Evolutionary conservation across 192 early-diverging fungal genomes (phyloP).

Genomic region (Diversispora epigaea): DNA sequence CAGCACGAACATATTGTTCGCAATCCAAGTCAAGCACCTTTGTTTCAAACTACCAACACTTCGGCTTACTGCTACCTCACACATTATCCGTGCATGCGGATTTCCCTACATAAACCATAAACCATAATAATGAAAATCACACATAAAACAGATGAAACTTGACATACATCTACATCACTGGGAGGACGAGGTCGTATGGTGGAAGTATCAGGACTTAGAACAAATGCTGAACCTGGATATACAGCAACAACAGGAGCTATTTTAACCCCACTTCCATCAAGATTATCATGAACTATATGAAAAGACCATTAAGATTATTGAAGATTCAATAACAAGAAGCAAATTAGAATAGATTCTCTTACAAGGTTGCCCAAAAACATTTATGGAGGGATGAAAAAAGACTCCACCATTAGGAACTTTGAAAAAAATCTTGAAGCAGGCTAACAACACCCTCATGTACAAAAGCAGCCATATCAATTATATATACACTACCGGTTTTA

Average conservation of each 20-base stretch:
- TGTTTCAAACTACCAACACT: not conserved
- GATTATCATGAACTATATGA: slow-evolving; percentile 22
- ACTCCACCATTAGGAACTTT: not conserved
- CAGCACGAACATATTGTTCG: slow-evolving; percentile 9
- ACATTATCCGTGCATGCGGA: slow-evolving; percentile 24
- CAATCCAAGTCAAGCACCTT: slow-evolving; percentile 4
- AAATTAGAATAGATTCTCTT: slow-evolving; percentile 14
- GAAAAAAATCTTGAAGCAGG: slow-evolving; percentile 4
- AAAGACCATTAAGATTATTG: slow-evolving; percentile 19
- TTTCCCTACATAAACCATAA: slow-evolving; percentile 31
- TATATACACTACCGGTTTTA: slow-evolving; percentile 7
- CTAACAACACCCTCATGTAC: not conserved
- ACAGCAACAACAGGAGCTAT: not conserved
- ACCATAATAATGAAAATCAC: slow-evolving; percentile 10
- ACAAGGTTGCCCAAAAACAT: not conserved
- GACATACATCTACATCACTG: slow-evolving; percentile 8
- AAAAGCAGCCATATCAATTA: not conserved
- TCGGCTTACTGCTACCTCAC: slow-evolving; percentile 8
- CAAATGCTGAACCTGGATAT: not conserved
- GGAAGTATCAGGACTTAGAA: slow-evolving; percentile 8
- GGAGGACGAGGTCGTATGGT: slow-evolving; percentile 7
- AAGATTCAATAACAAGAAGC: slow-evolving; percentile 17
- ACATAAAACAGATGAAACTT: slow-evolving; percentile 14
- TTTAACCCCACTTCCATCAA: not conserved
- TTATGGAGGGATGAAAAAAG: not conserved